phyloP scores from a whole-genome alignment of 495 filamentous ascomycete genomes.

The Podospora appendiculata region DNA sequence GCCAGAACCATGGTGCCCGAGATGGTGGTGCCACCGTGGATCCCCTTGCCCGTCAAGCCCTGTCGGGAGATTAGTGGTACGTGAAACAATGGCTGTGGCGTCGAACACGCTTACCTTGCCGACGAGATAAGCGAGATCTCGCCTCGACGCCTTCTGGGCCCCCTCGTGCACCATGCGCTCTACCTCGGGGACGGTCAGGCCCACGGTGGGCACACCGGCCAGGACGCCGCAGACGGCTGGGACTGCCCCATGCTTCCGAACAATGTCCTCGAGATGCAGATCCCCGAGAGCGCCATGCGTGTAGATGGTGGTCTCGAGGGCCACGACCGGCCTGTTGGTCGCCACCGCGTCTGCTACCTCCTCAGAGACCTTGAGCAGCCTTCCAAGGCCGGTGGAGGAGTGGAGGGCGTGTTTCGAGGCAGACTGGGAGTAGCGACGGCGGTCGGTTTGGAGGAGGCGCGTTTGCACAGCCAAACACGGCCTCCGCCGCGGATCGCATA shows the following conservation, averaged over 20 bases:
- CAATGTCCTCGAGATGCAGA: constrained; percentile 69
- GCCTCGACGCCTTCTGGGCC: constrained; percentile 71
- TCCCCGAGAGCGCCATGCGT: constrained; percentile 74
- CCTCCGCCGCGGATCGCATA: not conserved
- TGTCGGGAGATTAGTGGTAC: constrained; percentile 26
- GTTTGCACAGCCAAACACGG: not conserved
- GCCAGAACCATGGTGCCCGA: constrained; percentile 89
- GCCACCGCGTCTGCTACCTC: constrained; percentile 73
- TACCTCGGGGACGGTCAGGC: constrained; percentile 62
- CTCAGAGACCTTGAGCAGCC: constrained; percentile 66
- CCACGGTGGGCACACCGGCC: constrained; percentile 73
- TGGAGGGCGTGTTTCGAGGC: not conserved
- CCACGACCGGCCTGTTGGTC: constrained; percentile 71
- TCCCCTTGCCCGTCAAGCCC: constrained; percentile 53
- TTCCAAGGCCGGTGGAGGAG: constrained; percentile 28
- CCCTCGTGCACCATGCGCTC: constrained; percentile 60
- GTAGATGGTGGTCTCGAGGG: constrained; percentile 82
- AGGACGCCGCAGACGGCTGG: constrained; percentile 90
- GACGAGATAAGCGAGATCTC: constrained; percentile 75
- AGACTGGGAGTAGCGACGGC: constrained; percentile 2
- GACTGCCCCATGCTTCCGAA: constrained; percentile 73
- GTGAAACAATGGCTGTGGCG: too few species aligned
- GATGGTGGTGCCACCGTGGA: constrained; percentile 88
- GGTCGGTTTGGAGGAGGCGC: not conserved
- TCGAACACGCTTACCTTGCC: constrained; percentile 53